A percentile compares a stretch with the other conserved stretches of the same genome.
These are phyloP conservation scores for Solanum ossicruentum DNA, from an alignment of 257 asterid genomes.

Conservation along the genomic window DNA sequence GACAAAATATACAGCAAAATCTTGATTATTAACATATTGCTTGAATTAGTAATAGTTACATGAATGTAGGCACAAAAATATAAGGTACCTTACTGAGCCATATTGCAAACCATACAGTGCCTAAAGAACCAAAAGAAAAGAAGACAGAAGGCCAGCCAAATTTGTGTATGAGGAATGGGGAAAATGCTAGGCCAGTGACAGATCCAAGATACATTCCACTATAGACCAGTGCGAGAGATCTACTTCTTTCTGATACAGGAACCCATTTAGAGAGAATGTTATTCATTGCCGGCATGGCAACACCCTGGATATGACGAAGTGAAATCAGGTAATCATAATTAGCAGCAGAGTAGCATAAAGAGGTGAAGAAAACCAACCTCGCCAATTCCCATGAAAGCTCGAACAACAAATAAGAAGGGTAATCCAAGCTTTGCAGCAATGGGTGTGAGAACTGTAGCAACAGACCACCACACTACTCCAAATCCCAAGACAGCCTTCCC, in stretches of 20 bases:
- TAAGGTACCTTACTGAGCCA: conserved; percentile 63
- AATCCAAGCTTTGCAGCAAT: conserved; percentile 74
- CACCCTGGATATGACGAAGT: conserved; percentile 51
- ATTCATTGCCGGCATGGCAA: conserved; percentile 97
- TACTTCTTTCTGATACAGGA: conserved; percentile 89
- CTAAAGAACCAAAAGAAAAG: conserved; percentile 81
- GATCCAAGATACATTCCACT: conserved; percentile 98
- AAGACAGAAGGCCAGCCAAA: conserved; percentile 95
- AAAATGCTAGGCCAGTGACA: conserved; percentile 81
- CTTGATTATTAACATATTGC: not conserved
- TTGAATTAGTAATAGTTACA: not conserved
- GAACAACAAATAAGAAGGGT: conserved; percentile 74
- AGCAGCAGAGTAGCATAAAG: not conserved
- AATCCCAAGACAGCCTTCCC: conserved; percentile 80
- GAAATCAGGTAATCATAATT: not conserved
- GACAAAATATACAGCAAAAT: not conserved
- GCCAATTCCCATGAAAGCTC: conserved; percentile 91
- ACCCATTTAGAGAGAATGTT: conserved; percentile 89
- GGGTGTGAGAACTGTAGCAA: conserved; percentile 74
- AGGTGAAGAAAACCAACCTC: conserved; percentile 45
- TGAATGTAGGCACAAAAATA: not conserved
- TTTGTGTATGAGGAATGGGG: conserved; percentile 71
- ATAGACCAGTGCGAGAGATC: conserved; percentile 80
- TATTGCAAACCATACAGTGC: conserved; percentile 62
- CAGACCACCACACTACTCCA: conserved; percentile 96